These are phyloP conservation scores for Didymella glomerata DNA, from an alignment of 2,329 filamentous ascomycete genomes.

Conservation along the genomic window DNA sequence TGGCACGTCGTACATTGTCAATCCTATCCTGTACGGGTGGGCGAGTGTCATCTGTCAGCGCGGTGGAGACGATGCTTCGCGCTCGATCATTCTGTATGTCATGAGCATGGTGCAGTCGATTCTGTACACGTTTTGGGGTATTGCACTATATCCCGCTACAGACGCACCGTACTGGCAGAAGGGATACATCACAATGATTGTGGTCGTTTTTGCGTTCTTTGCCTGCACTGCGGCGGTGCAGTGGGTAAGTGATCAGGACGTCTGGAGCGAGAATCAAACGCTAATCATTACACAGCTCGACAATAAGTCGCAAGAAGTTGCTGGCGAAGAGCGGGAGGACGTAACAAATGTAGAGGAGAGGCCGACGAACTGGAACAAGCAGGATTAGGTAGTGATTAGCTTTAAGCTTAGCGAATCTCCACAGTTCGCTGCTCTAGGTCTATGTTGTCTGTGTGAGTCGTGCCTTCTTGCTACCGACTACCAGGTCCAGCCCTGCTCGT, in stretches of 20 bases:
- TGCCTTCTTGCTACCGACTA: background rate
- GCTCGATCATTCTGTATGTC: conserved; percentile 52
- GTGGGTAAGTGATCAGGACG: conserved; percentile 28
- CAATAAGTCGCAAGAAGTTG: conserved; percentile 16
- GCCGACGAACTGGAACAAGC: conserved; percentile 5
- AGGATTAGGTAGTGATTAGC: background rate
- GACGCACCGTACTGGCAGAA: conserved; percentile 57
- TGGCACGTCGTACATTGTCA: conserved; percentile 54
- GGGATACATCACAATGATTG: conserved; percentile 50
- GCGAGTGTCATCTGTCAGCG: conserved; percentile 52
- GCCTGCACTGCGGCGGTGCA: conserved; percentile 32
- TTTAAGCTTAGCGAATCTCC: background rate
- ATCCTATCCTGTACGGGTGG: conserved; percentile 53
- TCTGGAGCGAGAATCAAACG: background rate
- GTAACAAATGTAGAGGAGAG: background rate
- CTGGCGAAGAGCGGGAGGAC: conserved; percentile 6
- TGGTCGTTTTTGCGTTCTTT: conserved; percentile 41
- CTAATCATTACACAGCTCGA: conserved; percentile 15
- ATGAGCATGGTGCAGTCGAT: conserved; percentile 55
- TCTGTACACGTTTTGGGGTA: conserved; percentile 58
- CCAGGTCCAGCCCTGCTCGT: conserved; percentile 22
- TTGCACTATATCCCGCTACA: conserved; percentile 53
- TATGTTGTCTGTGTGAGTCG: background rate
- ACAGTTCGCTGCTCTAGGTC: background rate
- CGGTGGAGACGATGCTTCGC: conserved; percentile 53